A percentile compares a stretch with the other conserved stretches of the same genome.
Evolutionary conservation across 2,329 filamentous ascomycete genomes (phyloP).

Genomic region (Blastomyces gilchristii): DNA sequence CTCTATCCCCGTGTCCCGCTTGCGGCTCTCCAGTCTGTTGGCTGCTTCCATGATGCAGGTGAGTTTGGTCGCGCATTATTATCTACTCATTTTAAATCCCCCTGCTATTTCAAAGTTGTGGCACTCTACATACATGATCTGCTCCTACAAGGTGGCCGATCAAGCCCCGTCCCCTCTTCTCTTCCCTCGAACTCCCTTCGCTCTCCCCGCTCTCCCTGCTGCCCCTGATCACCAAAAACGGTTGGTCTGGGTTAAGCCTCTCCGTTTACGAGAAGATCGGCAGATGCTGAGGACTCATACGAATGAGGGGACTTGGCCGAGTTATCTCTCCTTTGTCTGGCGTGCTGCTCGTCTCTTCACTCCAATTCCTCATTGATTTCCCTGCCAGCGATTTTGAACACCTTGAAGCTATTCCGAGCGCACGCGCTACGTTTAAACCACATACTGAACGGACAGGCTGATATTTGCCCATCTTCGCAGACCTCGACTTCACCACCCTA

Average conservation of each 20-base stretch:
- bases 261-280: constrained; percentile 50
- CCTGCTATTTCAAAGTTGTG: constrained; percentile 49
- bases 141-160: neutral
- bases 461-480: constrained; percentile 19
- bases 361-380: neutral
- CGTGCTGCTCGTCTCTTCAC: neutral
- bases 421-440: neutral
- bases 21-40: constrained; percentile 17
- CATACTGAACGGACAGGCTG: neutral
- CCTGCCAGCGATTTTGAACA: neutral
- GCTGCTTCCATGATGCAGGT: constrained; percentile 21
- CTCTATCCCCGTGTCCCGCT: constrained; percentile 24
- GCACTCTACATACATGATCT: neutral
- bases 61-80: constrained; percentile 33
- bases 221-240: constrained; percentile 43
- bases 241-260: constrained; percentile 54
- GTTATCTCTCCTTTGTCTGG: neutral
- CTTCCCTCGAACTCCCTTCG: neutral
- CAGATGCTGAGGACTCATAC: neutral
- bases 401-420: neutral
- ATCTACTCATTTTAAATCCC: constrained; percentile 28
- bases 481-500: constrained; percentile 32
- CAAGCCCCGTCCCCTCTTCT: neutral
- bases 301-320: neutral
- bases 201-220: neutral